Percentiles rank a stretch among this genome's conserved stretches.
phyloP scores from a whole-genome alignment of 495 filamentous ascomycete species.

The Mytilinidion resinicola region DNA sequence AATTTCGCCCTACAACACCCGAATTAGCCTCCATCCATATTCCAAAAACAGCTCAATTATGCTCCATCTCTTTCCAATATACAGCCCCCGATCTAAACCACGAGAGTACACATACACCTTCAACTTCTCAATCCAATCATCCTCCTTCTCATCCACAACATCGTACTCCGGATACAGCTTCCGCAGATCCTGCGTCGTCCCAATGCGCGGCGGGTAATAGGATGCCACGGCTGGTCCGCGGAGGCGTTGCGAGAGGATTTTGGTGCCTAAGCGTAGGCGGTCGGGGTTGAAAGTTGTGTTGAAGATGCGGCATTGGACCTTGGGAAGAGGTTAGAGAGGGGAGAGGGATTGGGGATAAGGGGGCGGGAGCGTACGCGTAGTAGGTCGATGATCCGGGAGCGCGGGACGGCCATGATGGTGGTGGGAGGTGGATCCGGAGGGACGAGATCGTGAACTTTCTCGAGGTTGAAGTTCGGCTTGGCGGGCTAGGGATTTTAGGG shows the following conservation, averaged over 20 bases:
- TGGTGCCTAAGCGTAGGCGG: slow-evolving; percentile 73
- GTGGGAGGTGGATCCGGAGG: not conserved
- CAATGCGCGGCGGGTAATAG: slow-evolving; percentile 77
- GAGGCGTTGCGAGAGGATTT: slow-evolving; percentile 77
- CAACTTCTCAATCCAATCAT: slow-evolving; percentile 71
- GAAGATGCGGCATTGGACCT: slow-evolving; percentile 91
- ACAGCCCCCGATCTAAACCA: slow-evolving; percentile 23
- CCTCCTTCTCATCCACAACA: slow-evolving; percentile 66
- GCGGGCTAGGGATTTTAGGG: slow-evolving; percentile 1
- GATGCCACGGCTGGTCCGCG: slow-evolving; percentile 67
- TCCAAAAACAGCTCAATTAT: not conserved
- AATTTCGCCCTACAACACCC: slow-evolving; percentile 51
- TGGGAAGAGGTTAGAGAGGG: not conserved
- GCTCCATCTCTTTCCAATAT: not conserved
- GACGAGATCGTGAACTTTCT: too few relatives aligned
- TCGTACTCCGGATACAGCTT: slow-evolving; percentile 56
- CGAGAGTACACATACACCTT: slow-evolving; percentile 46
- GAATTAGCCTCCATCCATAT: slow-evolving; percentile 13
- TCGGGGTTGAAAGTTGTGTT: slow-evolving; percentile 83
- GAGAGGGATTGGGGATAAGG: not conserved
- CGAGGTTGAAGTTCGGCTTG: slow-evolving; percentile 1
- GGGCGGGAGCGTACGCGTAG: slow-evolving; percentile 54
- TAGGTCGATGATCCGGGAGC: slow-evolving; percentile 66
- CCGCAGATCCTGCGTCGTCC: slow-evolving; percentile 61
- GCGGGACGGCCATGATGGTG: slow-evolving; percentile 60